phyloP scores from a whole-genome alignment of 2,329 filamentous ascomycete species.

The Fusarium protoensiforme region DNA sequence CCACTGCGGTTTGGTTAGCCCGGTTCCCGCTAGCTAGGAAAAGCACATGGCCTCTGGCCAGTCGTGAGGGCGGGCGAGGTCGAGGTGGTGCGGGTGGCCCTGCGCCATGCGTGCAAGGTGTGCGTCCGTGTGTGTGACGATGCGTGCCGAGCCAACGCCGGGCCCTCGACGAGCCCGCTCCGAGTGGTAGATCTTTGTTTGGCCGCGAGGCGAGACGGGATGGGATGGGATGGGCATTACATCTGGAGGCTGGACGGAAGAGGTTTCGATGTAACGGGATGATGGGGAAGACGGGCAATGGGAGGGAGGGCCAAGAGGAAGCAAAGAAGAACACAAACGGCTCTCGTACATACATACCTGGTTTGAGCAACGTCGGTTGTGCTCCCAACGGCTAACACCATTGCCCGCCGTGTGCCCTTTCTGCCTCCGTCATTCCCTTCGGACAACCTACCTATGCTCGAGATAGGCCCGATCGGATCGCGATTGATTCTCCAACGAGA shows the following conservation, averaged over 20 bases:
- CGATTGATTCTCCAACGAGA: slow-evolving; percentile 1
- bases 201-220: slow-evolving; percentile 1
- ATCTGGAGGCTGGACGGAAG: not conserved
- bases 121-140: slow-evolving; percentile 15
- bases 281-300: not conserved
- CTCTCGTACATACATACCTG: slow-evolving; percentile 16
- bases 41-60: not conserved
- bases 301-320: not conserved
- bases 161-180: slow-evolving; percentile 8
- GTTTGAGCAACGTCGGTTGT: slow-evolving; percentile 27
- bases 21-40: not conserved
- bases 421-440: not conserved
- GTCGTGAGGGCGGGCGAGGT: not conserved
- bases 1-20: slow-evolving; percentile 22
- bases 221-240: not conserved
- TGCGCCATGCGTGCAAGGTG: not conserved
- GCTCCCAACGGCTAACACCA: slow-evolving; percentile 20
- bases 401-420: slow-evolving; percentile 4
- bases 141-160: slow-evolving; percentile 5
- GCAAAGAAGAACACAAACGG: not conserved
- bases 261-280: not conserved
- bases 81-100: slow-evolving; percentile 9
- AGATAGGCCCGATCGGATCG: slow-evolving; percentile 8
- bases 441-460: not conserved
- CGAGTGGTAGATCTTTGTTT: slow-evolving; percentile 20